Base-by-base conservation (phyloP, 140 eudicot species). In the Flaveria floridana region DNA sequence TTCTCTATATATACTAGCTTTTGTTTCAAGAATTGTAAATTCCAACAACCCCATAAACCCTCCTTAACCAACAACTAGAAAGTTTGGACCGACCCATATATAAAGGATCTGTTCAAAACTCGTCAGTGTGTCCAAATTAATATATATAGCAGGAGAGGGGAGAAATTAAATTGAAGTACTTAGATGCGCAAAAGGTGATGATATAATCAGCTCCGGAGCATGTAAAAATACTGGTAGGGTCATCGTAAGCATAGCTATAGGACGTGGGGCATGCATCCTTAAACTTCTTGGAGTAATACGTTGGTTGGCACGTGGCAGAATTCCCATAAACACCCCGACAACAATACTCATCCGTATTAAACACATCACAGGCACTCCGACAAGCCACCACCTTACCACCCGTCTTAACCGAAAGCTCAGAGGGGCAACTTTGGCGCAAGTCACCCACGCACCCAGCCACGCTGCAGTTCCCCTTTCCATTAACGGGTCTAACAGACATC, bases 211-310 rank as follows among this genome's bases (percentile, higher is more conserved):
- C 70, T 0, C 74, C 90, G 0, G 86, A 7, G 65, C 98, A 92
- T 5, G 96, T 92, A 44, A 85, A 79, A 25, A 89, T 86, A 39
- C 98, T 92, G 2, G 92, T 67, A 0, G 96, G 96, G 70, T 92
- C 98, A 67, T 92, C 98, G 23, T 87, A 87, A 6, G 97, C 96
- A 64, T 92, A 92, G 65, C 98, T 92, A 62, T 89, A 89, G 2
- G 98, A 87, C 10, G 89, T 78, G 2, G 98, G 98, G 41, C 98
- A 92, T 0, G 92, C 96, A 1, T 79, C 28, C 75, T 92, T 92
- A 41, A 92, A 92, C 26, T 16, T 56, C 76, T 85, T 86, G 14
- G 98, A 92, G 73, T 89, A 92, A 41, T 47, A 81, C 41, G 98
- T 87, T 2, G 98, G 93, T 47, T 66, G 83, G 53, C 98, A 92